Conservation (phyloP, 495 filamentous ascomycete species). For the Aspergillus indologenus region DNA sequence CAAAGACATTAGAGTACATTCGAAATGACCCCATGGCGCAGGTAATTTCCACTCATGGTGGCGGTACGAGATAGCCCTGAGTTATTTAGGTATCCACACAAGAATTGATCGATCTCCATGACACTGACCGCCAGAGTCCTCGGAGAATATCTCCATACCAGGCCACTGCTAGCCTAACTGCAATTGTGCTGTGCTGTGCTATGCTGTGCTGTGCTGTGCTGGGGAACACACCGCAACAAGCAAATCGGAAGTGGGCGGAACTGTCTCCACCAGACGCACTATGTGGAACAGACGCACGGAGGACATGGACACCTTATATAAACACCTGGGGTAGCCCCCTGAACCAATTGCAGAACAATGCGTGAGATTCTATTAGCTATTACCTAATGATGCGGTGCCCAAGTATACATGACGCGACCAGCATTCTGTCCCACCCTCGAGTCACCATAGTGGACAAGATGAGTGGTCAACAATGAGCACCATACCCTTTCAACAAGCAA, state of each 20-base stretch:
- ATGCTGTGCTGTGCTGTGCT: no score
- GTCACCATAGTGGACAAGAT: constrained; percentile 11
- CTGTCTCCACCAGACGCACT: background rate
- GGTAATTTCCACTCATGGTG: no score
- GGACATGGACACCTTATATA: background rate
- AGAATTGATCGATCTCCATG: no score
- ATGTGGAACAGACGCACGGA: background rate
- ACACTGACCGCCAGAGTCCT: no score
- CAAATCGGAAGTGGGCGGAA: background rate
- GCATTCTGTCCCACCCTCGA: constrained; percentile 10
- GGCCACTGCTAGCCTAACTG: no score
- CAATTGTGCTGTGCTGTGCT: background rate
- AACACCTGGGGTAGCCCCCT: background rate
- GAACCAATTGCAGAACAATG: constrained; percentile 14
- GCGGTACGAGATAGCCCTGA: no score
- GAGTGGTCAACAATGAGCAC: constrained; percentile 12
- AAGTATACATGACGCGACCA: constrained; percentile 11
- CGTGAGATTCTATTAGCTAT: constrained; percentile 27
- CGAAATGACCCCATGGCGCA: no score
- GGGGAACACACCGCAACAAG: background rate
- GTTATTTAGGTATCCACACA: no score
- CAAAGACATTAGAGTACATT: no score
- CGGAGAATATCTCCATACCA: no score
- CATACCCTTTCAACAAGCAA: constrained; percentile 20
- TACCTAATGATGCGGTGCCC: constrained; percentile 20